Base-by-base conservation (phyloP, 2,329 filamentous ascomycete species). In the Hymenoscyphus fraxineus region DNA sequence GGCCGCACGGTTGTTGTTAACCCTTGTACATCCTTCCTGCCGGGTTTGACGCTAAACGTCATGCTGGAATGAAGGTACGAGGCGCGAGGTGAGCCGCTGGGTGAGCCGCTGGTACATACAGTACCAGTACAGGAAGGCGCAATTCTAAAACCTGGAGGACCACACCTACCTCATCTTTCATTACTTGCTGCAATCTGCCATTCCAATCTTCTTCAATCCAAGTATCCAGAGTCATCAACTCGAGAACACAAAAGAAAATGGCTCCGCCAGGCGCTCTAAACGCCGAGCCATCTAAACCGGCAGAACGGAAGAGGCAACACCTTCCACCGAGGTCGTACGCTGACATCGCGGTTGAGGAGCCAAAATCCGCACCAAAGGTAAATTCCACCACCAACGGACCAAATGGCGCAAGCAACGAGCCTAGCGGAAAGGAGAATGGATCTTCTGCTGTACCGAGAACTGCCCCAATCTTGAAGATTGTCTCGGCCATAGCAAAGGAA, bases 311-410 rank as follows among this genome's bases (percentile, higher is more conserved):
- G 65, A 70, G 74, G 62, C 65, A 74, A 35, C 63, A 75, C 54
- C 71, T 77, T 9, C 71, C 74, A 47, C 78, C 68, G 15, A 80
- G 79, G 66, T 78, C 76, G 32, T 79, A 78, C 64, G 77, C 75
- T 57, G 75, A 76, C 67, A 78, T 72, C 38, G 72, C 69, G 4
- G 35, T 35, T 35, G 70, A 75, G 61, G 67, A 72, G 59, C 64
- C 67, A 58, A 51, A 51, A 51, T 51, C 10, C 44, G 44, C 44
- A n/a, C 44, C 44, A 10, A 51, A 51, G 44, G 64, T 60, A 27
- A 57, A 41, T 27, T 16, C 19, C 16, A 13, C 27, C 22, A 9
- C 15, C 19, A 64, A 65, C 59, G 57, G 27, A 31, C 22, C 38
- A 31, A 67, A 64, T 62, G 64, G 56, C 32, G 60, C 27, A 10